These are phyloP conservation scores for Scedosporium aurantiacum DNA, from an alignment of 2,329 filamentous ascomycete species.

Conservation along the genomic window DNA sequence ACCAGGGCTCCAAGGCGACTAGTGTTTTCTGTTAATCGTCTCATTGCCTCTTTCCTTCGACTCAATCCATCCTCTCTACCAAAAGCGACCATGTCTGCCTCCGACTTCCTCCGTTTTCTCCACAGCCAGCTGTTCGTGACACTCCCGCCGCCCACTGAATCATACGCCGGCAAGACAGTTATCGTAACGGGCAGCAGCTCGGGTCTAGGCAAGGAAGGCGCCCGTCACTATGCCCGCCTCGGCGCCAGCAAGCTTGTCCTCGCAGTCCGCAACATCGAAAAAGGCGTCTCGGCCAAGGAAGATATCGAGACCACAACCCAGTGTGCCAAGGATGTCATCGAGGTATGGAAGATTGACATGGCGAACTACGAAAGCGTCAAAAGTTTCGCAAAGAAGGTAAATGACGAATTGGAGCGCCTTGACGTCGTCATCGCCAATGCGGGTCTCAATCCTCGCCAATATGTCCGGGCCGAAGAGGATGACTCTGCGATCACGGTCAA, in stretches of 20 bases:
- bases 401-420: constrained; percentile 22
- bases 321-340: constrained; percentile 15
- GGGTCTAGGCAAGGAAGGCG: constrained; percentile 36
- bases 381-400: constrained; percentile 21
- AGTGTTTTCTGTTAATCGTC: too few relatives aligned
- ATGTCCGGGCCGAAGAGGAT: constrained; percentile 27
- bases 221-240: constrained; percentile 26
- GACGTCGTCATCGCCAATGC: constrained; percentile 33
- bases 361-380: constrained; percentile 31
- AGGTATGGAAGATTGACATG: constrained; percentile 42
- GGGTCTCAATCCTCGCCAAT: constrained; percentile 27
- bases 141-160: not conserved
- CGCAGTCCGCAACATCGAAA: constrained; percentile 30
- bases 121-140: not conserved
- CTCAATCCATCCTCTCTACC: too few relatives aligned
- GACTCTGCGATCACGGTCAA: constrained; percentile 34
- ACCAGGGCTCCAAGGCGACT: too few relatives aligned
- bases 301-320: not conserved
- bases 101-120: too few relatives aligned
- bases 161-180: constrained; percentile 27
- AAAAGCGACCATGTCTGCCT: too few relatives aligned
- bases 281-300: constrained; percentile 27
- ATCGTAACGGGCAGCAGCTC: constrained; percentile 37
- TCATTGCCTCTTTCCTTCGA: too few relatives aligned
- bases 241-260: constrained; percentile 32